Conservation (phyloP, 1,284 basidiomycete genomes). For the Ustilago hordei region DNA sequence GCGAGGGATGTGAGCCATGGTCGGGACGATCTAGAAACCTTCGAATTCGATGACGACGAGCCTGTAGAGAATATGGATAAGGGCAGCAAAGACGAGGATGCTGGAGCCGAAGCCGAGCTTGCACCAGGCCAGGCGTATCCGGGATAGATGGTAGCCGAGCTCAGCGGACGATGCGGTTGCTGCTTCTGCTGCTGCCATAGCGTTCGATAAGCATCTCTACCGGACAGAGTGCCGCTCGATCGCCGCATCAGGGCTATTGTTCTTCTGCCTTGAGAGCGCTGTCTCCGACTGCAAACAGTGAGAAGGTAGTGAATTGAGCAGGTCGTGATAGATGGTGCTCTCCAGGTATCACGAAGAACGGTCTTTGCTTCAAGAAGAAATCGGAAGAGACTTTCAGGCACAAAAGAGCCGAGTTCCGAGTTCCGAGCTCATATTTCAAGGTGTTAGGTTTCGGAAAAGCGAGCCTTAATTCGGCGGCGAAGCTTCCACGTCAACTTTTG, state of each 20-base stretch:
- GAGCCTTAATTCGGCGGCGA: slow-evolving; percentile 23
- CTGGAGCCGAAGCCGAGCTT: slow-evolving; percentile 11
- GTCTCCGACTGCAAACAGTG: not conserved
- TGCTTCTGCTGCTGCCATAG: slow-evolving; percentile 16
- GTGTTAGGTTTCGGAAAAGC: slow-evolving; percentile 4
- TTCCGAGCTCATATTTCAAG: slow-evolving; percentile 8
- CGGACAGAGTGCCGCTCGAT: slow-evolving; percentile 21
- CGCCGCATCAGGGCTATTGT: slow-evolving; percentile 24
- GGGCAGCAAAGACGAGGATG: slow-evolving; percentile 1
- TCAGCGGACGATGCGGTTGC: slow-evolving; percentile 25
- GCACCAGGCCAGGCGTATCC: slow-evolving; percentile 13
- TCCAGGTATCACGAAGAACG: not conserved
- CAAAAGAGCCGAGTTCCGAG: slow-evolving; percentile 30
- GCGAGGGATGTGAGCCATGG: slow-evolving; percentile 11
- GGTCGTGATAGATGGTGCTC: not conserved
- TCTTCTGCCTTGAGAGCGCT: not conserved
- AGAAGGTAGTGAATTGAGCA: not conserved
- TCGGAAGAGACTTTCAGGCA: slow-evolving; percentile 1
- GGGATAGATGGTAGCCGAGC: slow-evolving; percentile 25
- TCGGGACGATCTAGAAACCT: slow-evolving; percentile 4
- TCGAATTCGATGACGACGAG: slow-evolving; percentile 8
- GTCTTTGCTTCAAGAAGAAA: slow-evolving; percentile 19
- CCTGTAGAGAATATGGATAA: slow-evolving; percentile 7
- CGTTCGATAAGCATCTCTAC: slow-evolving; percentile 28
- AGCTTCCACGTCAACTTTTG: slow-evolving; percentile 37